Base-by-base conservation (phyloP, 495 filamentous ascomycete species). In the Aspergillus wentii region DNA sequence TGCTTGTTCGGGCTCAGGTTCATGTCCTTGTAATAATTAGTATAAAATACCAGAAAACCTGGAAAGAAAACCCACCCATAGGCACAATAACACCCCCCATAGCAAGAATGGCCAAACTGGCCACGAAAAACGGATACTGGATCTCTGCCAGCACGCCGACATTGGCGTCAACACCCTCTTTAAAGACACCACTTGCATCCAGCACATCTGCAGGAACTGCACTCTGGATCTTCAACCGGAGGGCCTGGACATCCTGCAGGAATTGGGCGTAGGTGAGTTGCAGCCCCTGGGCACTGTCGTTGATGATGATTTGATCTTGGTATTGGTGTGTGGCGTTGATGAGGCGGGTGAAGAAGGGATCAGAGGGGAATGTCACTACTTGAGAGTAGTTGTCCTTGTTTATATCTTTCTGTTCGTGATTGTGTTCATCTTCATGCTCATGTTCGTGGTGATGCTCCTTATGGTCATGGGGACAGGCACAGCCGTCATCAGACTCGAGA, bases 121-220 rank as follows among this genome's bases (percentile, higher is more conserved):
- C 40, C 40, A 42, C 40, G 23, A 42, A 42, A 42, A 42, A 42
- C 1, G 40, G 40, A 19, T 42, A 42, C 40, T 42, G 40, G 31
- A 42, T 42, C 18, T 42, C 40, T 1, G 31, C 31, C 16, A 42
- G 40, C 9, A 42, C 40, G 23, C 16, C 40, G 18, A 42, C 22
- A 17, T 35, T 30, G n/a, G n/a, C n/a, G 21, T 32, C 40, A 14
- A 8, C 40, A 6, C 21, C 40, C 14, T 42, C 31, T 35, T 42
- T 42, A 26, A 42, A 42, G 10, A 25, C 11, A 9, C 40, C 31
- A 29, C 9, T 35, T 0, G 31, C 23, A 29, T 42, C 31, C 15
- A 42, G 40, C 23, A 28, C 16, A 17, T 28, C 22, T n/a, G 17
- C 9, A 19, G 31, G 23, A 35, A 42, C 18, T n/a, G 23, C 30